A percentile compares a stretch with the other conserved stretches of the same genome.
phyloP scores from a whole-genome alignment of 768 basidiomycete genomes.

The Daedaleopsis sinensis region DNA sequence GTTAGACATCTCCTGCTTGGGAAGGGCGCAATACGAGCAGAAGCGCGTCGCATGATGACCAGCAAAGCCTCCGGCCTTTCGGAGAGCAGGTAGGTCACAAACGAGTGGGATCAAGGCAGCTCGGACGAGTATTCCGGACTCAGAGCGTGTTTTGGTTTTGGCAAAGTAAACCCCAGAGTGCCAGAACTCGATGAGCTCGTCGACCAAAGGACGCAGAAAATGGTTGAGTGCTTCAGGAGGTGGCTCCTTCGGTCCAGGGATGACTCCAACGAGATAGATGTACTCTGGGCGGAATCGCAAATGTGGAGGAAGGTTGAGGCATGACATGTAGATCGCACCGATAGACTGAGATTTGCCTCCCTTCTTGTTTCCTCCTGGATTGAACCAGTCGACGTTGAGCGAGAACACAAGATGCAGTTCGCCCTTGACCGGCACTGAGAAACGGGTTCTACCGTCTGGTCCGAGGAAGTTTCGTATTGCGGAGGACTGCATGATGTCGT shows the following conservation, averaged over 20 bases:
- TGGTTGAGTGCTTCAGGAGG: slow-evolving; percentile 42
- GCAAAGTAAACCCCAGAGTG: slow-evolving; percentile 31
- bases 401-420: slow-evolving; percentile 11
- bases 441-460: slow-evolving; percentile 1
- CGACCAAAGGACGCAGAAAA: slow-evolving; percentile 40
- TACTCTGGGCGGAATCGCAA: slow-evolving; percentile 32
- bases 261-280: slow-evolving; percentile 44
- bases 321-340: slow-evolving; percentile 27
- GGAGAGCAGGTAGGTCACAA: slow-evolving; percentile 40
- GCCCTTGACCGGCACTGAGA: neutral
- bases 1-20: slow-evolving; percentile 30
- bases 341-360: slow-evolving; percentile 12
- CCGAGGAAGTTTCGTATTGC: slow-evolving; percentile 15
- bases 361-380: slow-evolving; percentile 15
- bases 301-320: slow-evolving; percentile 30
- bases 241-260: slow-evolving; percentile 44
- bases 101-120: slow-evolving; percentile 38
- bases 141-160: slow-evolving; percentile 29
- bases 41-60: slow-evolving; percentile 23
- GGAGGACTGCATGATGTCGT: slow-evolving; percentile 17
- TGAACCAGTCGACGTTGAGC: slow-evolving; percentile 23
- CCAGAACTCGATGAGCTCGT: slow-evolving; percentile 40
- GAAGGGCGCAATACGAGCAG: slow-evolving; percentile 33
- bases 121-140: slow-evolving; percentile 29
- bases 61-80: slow-evolving; percentile 35